Evolutionary conservation across 2,329 filamentous ascomycete species (phyloP), one percentile per base, ranked within the genome.

Genomic region (Hawksworthiomyces lignivorus): DNA sequence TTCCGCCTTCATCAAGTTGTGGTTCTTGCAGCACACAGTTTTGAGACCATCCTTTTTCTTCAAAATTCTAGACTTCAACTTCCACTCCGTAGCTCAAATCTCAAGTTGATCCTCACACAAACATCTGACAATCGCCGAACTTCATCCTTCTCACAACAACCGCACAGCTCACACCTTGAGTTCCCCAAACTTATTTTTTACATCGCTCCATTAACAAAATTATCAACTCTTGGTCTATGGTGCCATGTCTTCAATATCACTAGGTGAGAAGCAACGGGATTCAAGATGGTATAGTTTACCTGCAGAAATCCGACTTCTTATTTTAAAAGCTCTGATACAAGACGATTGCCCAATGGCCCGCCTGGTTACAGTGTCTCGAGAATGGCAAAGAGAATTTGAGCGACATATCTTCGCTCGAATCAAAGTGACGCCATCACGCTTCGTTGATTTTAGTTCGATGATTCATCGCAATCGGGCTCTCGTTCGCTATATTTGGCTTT

Each of bases 371-470:
- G 24, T 26, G 24, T 62, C 54, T 35, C 50, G 54, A 49, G 54
- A 56, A 31, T 61, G 55, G 59, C 55, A 60, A 43, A 41, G 37
- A 12, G 41, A 44, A 14, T 36, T 62, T 38, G 55, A 61, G 53
- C 50, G 33, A 35, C 39, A 54, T 34, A 57, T 48, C 45, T 62
- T 61, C 43, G 39, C 51, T 35, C 50, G 49, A 28, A 58, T 61
- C 49, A 56, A 48, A 44, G 43, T 58, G 31, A 60, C 56, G 22
- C 48, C 44, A 39, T 51, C 53, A 35, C 53, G 56, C 27, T 43
- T 61, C 42, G 48, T 34, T 34, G 41, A 57, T 32, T 56, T 59
- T 43, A 29, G 42, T 44, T 48, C 45, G 3, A 60, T 60, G 46
- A 46, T 45, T 39, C 42, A 48, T 48, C 59, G 56, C 24, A 59